Conservation (phyloP, 768 basidiomycete genomes). For the Termitomyces heimii region DNA sequence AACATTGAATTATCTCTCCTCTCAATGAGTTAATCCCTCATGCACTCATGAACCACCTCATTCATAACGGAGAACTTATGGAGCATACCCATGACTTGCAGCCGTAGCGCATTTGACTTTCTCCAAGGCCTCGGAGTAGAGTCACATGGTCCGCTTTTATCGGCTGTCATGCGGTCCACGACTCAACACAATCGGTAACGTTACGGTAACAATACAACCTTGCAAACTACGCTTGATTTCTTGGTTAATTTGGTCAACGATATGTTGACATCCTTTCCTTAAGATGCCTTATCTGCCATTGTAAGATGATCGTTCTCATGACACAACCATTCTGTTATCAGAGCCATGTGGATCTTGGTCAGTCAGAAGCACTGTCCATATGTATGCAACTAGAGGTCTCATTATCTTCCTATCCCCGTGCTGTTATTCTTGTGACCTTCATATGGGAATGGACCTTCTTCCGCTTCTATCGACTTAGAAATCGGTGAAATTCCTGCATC, state of each 20-base stretch:
- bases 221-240: background rate
- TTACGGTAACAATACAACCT: background rate
- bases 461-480: background rate
- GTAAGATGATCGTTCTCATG: background rate
- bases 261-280: background rate
- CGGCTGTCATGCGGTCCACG: background rate
- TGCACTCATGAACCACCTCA: background rate
- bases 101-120: background rate
- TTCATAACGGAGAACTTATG: background rate
- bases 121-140: background rate
- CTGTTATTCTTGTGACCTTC: background rate
- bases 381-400: background rate
- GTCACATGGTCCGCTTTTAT: background rate
- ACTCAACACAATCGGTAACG: background rate
- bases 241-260: background rate
- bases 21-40: background rate
- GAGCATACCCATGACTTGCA: background rate
- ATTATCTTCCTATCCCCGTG: background rate
- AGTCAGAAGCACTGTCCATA: background rate
- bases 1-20: too few relatives aligned
- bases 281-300: background rate
- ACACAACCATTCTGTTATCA: background rate
- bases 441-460: background rate
- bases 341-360: background rate
- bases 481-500: background rate